Evolutionary conservation across 1,284 basidiomycete species (phyloP).

Genomic region (Hortiboletus rubellus): DNA sequence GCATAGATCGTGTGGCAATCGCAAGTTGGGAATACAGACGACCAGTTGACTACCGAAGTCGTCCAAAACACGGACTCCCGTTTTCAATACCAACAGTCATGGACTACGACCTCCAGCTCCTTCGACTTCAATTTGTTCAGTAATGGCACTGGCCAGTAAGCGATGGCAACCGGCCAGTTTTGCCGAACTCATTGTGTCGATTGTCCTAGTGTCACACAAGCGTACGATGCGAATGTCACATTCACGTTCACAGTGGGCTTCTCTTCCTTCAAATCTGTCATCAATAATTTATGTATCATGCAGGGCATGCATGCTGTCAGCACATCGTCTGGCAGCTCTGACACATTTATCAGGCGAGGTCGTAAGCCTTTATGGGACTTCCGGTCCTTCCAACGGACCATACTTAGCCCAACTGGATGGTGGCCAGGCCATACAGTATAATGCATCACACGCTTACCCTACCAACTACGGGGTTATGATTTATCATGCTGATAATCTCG

Average conservation of each 20-base stretch:
- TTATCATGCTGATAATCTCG: constrained; percentile 37
- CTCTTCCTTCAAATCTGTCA: neutral
- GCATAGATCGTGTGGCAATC: constrained; percentile 33
- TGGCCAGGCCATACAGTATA: constrained; percentile 20
- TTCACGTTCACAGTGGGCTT: constrained; percentile 34
- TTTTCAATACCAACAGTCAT: constrained; percentile 32
- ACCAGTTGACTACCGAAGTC: constrained; percentile 18
- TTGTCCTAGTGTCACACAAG: constrained; percentile 27
- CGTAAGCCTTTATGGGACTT: constrained; percentile 29
- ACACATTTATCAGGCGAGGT: constrained; percentile 25
- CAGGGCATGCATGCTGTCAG: constrained; percentile 23
- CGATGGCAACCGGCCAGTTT: neutral
- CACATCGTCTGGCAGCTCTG: neutral
- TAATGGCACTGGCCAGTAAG: constrained; percentile 39
- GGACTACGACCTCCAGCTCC: constrained; percentile 19
- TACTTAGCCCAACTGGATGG: constrained; percentile 31
- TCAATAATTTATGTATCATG: constrained; percentile 1
- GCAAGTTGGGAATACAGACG: constrained; percentile 24
- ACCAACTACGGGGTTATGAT: constrained; percentile 29
- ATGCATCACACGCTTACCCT: constrained; percentile 24
- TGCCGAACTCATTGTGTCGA: neutral
- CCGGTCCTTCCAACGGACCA: constrained; percentile 31
- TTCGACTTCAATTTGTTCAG: constrained; percentile 26
- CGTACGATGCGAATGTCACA: constrained; percentile 25
- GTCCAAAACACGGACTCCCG: constrained; percentile 32